phyloP scores from a whole-genome alignment of 2,329 filamentous ascomycete genomes.

The Clonostachys rhizophaga region DNA sequence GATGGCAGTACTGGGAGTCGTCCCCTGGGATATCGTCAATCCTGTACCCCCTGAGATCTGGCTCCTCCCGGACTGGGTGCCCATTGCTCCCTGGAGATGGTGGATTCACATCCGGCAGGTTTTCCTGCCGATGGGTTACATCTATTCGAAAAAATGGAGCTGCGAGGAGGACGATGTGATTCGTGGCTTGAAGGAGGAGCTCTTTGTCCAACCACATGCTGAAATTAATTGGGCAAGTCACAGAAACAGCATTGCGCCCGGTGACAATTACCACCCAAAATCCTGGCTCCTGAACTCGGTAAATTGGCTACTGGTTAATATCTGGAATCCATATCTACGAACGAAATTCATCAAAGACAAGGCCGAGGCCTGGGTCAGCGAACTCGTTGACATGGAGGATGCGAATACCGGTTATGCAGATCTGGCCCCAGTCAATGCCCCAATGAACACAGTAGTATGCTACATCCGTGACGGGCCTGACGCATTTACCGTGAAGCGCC shows the following conservation, averaged over 20 bases:
- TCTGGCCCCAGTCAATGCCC: conserved; percentile 82
- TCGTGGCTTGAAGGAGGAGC: conserved; percentile 68
- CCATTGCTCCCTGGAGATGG: conserved; percentile 89
- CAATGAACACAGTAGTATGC: conserved; percentile 85
- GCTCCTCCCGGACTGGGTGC: conserved; percentile 87
- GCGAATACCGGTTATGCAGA: conserved; percentile 85
- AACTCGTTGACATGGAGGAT: conserved; percentile 86
- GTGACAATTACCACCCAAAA: conserved; percentile 93
- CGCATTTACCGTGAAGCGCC: conserved; percentile 65
- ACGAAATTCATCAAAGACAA: conserved; percentile 58
- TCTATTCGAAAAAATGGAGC: conserved; percentile 80
- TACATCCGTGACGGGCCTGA: conserved; percentile 81
- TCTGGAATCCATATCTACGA: conserved; percentile 79
- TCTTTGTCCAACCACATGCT: conserved; percentile 76
- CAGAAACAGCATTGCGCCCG: conserved; percentile 74
- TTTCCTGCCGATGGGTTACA: conserved; percentile 86
- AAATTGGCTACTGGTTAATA: conserved; percentile 73
- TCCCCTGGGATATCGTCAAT: conserved; percentile 89
- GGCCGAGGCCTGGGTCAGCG: conserved; percentile 77
- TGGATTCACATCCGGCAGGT: conserved; percentile 98
- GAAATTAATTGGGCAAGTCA: conserved; percentile 73
- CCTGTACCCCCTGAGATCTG: conserved; percentile 91
- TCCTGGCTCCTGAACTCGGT: conserved; percentile 72
- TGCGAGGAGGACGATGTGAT: conserved; percentile 73
- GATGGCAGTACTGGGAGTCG: conserved; percentile 79